A percentile compares a stretch with the other conserved stretches of the same genome.
Conservation (phyloP, 2,329 filamentous ascomycete genomes). For the Drechslerella dactyloides region DNA sequence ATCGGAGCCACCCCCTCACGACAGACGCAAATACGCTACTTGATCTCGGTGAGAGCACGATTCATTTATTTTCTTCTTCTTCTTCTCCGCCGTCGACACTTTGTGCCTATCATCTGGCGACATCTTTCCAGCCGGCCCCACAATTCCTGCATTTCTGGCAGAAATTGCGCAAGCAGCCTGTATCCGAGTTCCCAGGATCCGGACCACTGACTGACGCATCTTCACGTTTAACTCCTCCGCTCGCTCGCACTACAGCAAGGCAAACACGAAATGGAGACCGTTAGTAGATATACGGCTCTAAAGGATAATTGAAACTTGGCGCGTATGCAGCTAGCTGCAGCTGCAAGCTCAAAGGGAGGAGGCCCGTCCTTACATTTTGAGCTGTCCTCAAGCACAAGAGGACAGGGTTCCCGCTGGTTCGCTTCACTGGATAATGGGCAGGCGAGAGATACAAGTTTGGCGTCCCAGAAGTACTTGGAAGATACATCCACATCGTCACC, state of each 20-base stretch:
- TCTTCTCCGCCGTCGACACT: background rate
- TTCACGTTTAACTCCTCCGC: constrained; percentile 17
- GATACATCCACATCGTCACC: constrained; percentile 20
- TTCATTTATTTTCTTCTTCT: constrained; percentile 5
- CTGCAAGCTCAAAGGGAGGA: constrained; percentile 4
- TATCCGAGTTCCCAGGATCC: constrained; percentile 28
- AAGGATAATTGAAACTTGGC: constrained; percentile 38
- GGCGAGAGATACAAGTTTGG: constrained; percentile 22
- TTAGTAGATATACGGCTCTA: constrained; percentile 36
- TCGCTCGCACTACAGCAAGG: constrained; percentile 34
- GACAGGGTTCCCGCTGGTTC: background rate
- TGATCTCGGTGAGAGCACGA: constrained; percentile 43
- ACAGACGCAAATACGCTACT: constrained; percentile 50
- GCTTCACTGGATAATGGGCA: background rate
- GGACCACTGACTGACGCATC: constrained; percentile 27
- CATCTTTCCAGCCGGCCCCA: constrained; percentile 38
- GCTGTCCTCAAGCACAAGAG: constrained; percentile 2
- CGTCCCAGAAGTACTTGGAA: constrained; percentile 12
- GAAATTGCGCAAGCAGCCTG: constrained; percentile 50
- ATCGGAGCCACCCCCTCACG: constrained; percentile 17
- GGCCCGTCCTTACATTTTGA: constrained; percentile 10
- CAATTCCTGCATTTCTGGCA: constrained; percentile 43
- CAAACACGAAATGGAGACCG: constrained; percentile 46
- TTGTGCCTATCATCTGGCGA: constrained; percentile 29
- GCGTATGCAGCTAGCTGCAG: constrained; percentile 40